A percentile compares a stretch with the other conserved stretches of the same genome.
These are phyloP conservation scores for Rutstroemia sydowiana DNA, from an alignment of 2,329 filamentous ascomycete species.

Conservation along the genomic window DNA sequence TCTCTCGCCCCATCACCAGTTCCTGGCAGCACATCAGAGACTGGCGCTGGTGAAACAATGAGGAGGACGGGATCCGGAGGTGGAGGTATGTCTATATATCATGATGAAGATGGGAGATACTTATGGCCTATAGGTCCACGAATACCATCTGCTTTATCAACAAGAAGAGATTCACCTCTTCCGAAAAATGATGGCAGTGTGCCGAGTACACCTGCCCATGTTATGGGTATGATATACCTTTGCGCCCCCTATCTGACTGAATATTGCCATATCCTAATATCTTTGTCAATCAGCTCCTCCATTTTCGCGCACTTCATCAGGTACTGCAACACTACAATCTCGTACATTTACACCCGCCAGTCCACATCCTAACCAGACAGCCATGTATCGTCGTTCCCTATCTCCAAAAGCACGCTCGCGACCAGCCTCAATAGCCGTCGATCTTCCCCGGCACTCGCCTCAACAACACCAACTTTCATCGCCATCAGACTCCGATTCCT, in stretches of 20 bases:
- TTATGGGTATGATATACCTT: slow-evolving; percentile 16
- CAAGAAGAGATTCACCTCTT: slow-evolving; percentile 25
- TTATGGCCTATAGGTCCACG: slow-evolving; percentile 20
- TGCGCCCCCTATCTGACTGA: background rate
- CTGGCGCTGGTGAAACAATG: slow-evolving; percentile 39
- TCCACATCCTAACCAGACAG: slow-evolving; percentile 24
- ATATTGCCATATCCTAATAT: background rate
- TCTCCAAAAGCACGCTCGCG: slow-evolving; percentile 22
- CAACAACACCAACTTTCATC: slow-evolving; percentile 13
- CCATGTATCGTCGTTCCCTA: slow-evolving; percentile 19
- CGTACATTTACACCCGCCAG: slow-evolving; percentile 23
- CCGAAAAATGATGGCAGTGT: slow-evolving; percentile 20
- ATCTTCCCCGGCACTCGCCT: slow-evolving; percentile 13
- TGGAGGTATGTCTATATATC: slow-evolving; percentile 24
- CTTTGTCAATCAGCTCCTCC: slow-evolving; percentile 24
- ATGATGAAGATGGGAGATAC: background rate
- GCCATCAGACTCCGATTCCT: slow-evolving; percentile 21
- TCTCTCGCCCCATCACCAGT: slow-evolving; percentile 51
- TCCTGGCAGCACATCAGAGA: slow-evolving; percentile 41
- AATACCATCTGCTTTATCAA: slow-evolving; percentile 25
- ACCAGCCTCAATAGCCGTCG: slow-evolving; percentile 11
- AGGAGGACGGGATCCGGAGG: slow-evolving; percentile 43
- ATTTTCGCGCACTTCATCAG: slow-evolving; percentile 27
- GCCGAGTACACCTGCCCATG: slow-evolving; percentile 17
- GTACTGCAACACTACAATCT: slow-evolving; percentile 25